Conservation (phyloP, 2,329 filamentous ascomycete genomes). For the Cercospora canescens region DNA sequence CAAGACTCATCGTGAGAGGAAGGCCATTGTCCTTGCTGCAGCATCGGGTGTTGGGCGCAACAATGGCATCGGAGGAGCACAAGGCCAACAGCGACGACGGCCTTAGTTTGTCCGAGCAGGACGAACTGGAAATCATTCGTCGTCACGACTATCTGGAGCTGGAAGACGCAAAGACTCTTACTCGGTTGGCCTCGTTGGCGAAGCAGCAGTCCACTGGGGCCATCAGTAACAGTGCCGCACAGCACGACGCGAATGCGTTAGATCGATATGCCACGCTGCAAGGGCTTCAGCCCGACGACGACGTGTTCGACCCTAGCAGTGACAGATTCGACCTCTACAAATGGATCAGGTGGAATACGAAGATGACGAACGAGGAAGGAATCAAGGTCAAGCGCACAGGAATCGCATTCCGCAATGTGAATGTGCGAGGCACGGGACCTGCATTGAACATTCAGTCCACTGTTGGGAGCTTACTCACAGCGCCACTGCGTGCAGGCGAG, state of each 20-base stretch:
- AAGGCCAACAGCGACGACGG: not conserved
- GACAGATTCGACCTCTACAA: slow-evolving; percentile 11
- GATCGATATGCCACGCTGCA: slow-evolving; percentile 7
- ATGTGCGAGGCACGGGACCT: slow-evolving; percentile 62
- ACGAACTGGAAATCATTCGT: not conserved
- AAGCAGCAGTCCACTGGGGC: not conserved
- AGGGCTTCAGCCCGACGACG: not conserved
- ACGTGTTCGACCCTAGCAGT: slow-evolving; percentile 5
- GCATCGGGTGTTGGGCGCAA: not conserved
- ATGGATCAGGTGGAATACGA: slow-evolving; percentile 4
- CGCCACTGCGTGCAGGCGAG: slow-evolving; percentile 53
- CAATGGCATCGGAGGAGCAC: not conserved
- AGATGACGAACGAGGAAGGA: not conserved
- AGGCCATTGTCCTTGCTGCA: not conserved
- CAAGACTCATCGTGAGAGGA: not conserved
- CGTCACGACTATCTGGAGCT: not conserved
- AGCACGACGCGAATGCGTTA: not conserved
- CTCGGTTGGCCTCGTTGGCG: slow-evolving; percentile 1
- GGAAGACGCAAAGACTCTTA: not conserved
- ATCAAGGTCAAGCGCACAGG: slow-evolving; percentile 39
- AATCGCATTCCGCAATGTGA: slow-evolving; percentile 64
- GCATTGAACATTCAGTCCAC: slow-evolving; percentile 68
- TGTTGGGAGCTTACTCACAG: slow-evolving; percentile 50
- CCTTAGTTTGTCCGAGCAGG: not conserved
- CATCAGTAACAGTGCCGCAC: not conserved